These are phyloP conservation scores for Phytophthora fragariae DNA, from an alignment of 352 stramenopile species.

Conservation along the genomic window DNA sequence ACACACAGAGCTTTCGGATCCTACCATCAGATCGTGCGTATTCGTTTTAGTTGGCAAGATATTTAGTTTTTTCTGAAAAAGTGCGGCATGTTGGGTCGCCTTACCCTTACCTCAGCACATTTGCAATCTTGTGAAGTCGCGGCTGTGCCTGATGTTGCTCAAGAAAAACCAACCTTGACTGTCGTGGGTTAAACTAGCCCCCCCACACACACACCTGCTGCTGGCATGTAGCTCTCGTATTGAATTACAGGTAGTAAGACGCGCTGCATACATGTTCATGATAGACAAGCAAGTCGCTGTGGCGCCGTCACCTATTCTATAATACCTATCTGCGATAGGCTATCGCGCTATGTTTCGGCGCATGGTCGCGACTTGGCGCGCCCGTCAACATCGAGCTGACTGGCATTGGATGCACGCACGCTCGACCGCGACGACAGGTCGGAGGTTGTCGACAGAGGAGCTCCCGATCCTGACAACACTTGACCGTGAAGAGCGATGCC, in stretches of 20 bases:
- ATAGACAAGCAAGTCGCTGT: neutral
- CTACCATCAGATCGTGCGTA: too few relatives aligned
- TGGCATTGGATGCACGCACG: neutral
- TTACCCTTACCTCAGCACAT: neutral
- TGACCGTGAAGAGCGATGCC: neutral
- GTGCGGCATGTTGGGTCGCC: neutral
- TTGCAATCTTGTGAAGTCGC: conserved; percentile 1
- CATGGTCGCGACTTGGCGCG: neutral
- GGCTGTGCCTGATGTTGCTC: neutral
- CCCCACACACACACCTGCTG: neutral
- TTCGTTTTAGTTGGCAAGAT: too few relatives aligned
- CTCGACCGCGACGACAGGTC: conserved; percentile 12
- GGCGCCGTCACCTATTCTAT: neutral
- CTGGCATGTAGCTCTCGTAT: too few relatives aligned
- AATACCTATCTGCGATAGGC: neutral
- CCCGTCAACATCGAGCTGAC: neutral
- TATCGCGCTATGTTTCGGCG: neutral
- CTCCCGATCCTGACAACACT: neutral
- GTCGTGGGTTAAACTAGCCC: neutral
- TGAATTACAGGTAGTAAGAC: too few relatives aligned
- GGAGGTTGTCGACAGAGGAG: conserved; percentile 16
- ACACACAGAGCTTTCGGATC: too few relatives aligned
- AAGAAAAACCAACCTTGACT: neutral
- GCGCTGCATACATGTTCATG: too few relatives aligned
- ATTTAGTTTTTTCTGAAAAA: too few relatives aligned